Conservation (phyloP, 1,284 basidiomycete genomes). For the Gymnopus androsaceus region DNA sequence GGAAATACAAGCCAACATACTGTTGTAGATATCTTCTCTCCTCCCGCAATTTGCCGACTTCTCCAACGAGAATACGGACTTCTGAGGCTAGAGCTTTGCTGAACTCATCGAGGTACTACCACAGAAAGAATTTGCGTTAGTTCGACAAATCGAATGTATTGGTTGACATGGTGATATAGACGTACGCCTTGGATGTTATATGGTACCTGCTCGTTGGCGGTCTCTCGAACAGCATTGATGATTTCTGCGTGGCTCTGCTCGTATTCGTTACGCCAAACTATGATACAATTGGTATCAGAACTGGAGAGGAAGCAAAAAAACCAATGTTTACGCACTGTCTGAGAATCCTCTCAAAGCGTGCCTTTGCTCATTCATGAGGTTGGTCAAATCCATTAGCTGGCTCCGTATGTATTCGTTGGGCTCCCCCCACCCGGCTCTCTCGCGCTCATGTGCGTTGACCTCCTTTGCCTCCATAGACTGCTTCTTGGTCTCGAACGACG, state of each 20-base stretch:
- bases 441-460: constrained; percentile 55
- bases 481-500: constrained; percentile 56
- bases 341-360: constrained; percentile 52
- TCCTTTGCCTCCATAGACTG: constrained; percentile 58
- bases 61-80: constrained; percentile 72
- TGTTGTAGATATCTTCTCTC: constrained; percentile 70
- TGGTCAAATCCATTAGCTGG: constrained; percentile 69
- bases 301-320: not conserved
- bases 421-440: constrained; percentile 54
- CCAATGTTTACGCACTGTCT: constrained; percentile 49
- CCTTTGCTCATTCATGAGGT: constrained; percentile 64
- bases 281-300: constrained; percentile 7
- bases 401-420: constrained; percentile 57
- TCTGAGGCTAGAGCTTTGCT: constrained; percentile 78
- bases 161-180: constrained; percentile 9
- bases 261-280: constrained; percentile 66
- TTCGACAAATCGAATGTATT: too few species aligned
- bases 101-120: constrained; percentile 76
- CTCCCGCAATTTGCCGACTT: constrained; percentile 76
- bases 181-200: constrained; percentile 77
- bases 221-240: constrained; percentile 60
- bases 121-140: constrained; percentile 12
- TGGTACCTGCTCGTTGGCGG: constrained; percentile 68
- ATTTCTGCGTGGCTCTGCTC: constrained; percentile 62
- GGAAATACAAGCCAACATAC: constrained; percentile 49